Evolutionary conservation across 345 rosid genomes (phyloP).

Genomic region (Eucalyptus tenuipes): DNA sequence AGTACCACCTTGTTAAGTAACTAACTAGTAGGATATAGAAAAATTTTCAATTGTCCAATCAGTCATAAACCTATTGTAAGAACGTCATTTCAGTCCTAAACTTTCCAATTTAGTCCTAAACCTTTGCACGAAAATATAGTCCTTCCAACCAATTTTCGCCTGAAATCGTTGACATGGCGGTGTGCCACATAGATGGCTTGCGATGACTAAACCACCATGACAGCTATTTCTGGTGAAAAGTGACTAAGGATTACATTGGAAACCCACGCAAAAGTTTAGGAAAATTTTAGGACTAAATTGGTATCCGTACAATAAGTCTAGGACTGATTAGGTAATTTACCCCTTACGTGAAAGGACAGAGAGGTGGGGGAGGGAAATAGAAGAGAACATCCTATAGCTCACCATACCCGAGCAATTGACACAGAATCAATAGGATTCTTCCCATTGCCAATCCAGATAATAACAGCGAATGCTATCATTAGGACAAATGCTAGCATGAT

Average conservation of each 20-base stretch:
- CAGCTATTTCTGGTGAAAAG: neutral
- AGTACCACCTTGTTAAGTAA: neutral
- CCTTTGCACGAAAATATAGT: neutral
- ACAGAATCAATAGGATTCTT: conserved; percentile 34
- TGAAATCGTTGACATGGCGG: neutral
- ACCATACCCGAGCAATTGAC: conserved; percentile 27
- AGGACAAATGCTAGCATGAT: conserved; percentile 28
- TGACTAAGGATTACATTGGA: neutral
- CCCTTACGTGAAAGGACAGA: neutral
- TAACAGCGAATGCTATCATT: conserved; percentile 33
- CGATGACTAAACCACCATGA: neutral
- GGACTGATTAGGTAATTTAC: neutral
- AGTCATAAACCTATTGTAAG: neutral
- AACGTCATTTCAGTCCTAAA: neutral
- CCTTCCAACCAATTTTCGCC: neutral
- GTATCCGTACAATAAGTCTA: neutral
- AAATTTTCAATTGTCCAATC: neutral
- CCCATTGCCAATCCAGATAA: conserved; percentile 52
- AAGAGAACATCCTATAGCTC: neutral
- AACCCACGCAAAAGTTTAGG: neutral
- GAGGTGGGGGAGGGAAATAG: neutral
- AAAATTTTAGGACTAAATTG: neutral
- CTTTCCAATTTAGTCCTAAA: neutral
- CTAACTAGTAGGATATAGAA: neutral
- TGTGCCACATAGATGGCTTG: neutral